Base-by-base conservation (phyloP, 441 rosid genomes). In the Arabidopsis hybrid region DNA sequence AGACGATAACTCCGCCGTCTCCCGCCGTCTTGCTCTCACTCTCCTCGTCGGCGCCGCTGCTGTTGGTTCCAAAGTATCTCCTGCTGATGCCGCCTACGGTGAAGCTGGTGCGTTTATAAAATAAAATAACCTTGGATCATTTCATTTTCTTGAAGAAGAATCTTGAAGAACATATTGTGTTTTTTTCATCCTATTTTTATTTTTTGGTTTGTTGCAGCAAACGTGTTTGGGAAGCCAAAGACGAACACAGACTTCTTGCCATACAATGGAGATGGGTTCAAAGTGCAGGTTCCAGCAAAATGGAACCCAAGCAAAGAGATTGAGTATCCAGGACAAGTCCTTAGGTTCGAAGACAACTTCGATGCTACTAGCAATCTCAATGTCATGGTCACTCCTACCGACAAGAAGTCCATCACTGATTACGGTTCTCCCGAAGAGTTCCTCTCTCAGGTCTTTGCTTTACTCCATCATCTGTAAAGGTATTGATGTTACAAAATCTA, bases 71-170 rank as follows among this genome's bases (percentile, higher is more conserved):
- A 91, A 82, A 89, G 97, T 84, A 53, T 82, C 97, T 55, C 97
- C 98, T 17, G 99, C 99, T 12, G 96, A 87, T 60, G 99, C 99
- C 8, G 98, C 99, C 78, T 95, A 95, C 40, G 99, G 98, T 43
- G 99, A 93, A 90, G 85, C 99, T 57, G 97, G 97, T 88, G 8
- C 36, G 60, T 13, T 13, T 14, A 16, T 26, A 8, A 12, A 8
- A 18, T 35, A 31, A 0, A 16, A 45, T 52, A 34, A 51, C 56
- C 32, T 12, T 35, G 18, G 60, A 76, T 61, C 70, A 29, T 53
- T 62, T 62, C 60, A 4, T 29, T 69, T 62, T 55, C 65, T 0
- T 21, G 0, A 21, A 21, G 26, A 21, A 60, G 65, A 56, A 31
- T 40, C 58, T 34, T 60, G 52, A 35, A 36, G 26, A 60, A 60